Percentiles rank a stretch among this genome's conserved stretches.
phyloP scores from a whole-genome alignment of 2,329 filamentous ascomycete genomes.

The Hypoxylon sp. region DNA sequence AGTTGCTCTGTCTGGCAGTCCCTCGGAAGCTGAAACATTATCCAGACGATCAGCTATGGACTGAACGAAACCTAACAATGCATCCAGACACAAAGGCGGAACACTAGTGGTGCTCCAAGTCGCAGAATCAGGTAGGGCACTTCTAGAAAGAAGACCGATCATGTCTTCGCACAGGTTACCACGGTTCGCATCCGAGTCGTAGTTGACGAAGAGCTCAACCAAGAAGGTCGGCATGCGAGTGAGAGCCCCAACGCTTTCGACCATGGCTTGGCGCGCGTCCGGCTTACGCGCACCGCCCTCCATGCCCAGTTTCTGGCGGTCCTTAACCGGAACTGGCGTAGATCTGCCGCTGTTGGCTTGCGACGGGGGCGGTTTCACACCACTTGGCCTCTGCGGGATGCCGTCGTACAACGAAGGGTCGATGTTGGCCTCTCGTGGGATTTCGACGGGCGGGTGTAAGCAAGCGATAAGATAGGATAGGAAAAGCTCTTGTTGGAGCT shows the following conservation, averaged over 20 bases:
- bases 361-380: slow-evolving; percentile 79
- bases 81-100: slow-evolving; percentile 91
- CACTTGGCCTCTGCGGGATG: slow-evolving; percentile 88
- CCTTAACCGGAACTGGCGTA: slow-evolving; percentile 90
- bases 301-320: slow-evolving; percentile 89
- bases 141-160: slow-evolving; percentile 89
- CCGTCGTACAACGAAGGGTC: slow-evolving; percentile 91
- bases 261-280: slow-evolving; percentile 96
- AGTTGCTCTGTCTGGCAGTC: slow-evolving; percentile 69
- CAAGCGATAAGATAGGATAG: slow-evolving; percentile 94
- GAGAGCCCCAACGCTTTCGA: slow-evolving; percentile 91
- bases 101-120: slow-evolving; percentile 99
- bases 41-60: slow-evolving; percentile 88
- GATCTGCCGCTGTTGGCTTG: slow-evolving; percentile 80
- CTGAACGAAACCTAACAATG: slow-evolving; percentile 87
- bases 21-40: slow-evolving; percentile 68
- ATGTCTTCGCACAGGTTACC: slow-evolving; percentile 95
- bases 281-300: slow-evolving; percentile 92
- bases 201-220: slow-evolving; percentile 96
- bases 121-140: slow-evolving; percentile 94
- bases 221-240: slow-evolving; percentile 94
- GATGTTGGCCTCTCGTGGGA: slow-evolving; percentile 88
- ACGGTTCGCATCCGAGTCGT: slow-evolving; percentile 93
- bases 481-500: slow-evolving; percentile 96
- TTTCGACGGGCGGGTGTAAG: slow-evolving; percentile 91